Evolutionary conservation across 345 rosid species (phyloP), one percentile per base, ranked within the genome.

Genomic region (Populus euphratica): DNA sequence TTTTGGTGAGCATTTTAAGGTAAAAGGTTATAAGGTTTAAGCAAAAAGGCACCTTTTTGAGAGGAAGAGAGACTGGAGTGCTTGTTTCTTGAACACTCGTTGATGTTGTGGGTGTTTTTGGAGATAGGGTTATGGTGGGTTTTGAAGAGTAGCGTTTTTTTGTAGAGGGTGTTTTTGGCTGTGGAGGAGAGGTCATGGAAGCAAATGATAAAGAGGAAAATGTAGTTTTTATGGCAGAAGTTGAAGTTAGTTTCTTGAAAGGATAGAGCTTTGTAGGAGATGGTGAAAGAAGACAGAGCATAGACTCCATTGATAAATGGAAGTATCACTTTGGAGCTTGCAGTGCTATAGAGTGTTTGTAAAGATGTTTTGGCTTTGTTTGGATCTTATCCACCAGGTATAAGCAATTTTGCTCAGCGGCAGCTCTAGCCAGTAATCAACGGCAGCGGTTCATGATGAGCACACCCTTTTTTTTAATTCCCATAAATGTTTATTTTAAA

Each of bases 41-140:
- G 25, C 50, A 80, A 69, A 25, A 59, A 61, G 21, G 62, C 7
- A 90, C 96, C 94, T 90, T 92, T 76, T 92, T 94, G 71, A 87
- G 68, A 74, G 83, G 81, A 31, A 80, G 68, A 56, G 81, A 23
- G 68, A 35, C 62, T 36, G 64, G 8, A 76, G 64, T 20, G 62
- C 27, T 38, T 20, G 70, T 69, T 0, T 73, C 79, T 20, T 63
- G 41, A 23, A 76, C 54, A 7, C 63, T 62, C 13, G 83, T 25
- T 31, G 83, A 31, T 5, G 63, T 17, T 27, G 61, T 59, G 59
- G 82, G 77, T 29, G 69, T 81, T 69, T 81, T 33, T 2, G 83
- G 67, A 82, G 83, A 54, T 67, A 80, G 74, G 66, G 73, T 72
- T 73, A 63, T 39, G 36, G 50, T 50, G 78, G 78, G 76, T 79